Percentiles rank a stretch among this genome's conserved stretches.
Conservation (phyloP, 805 yeast genomes). For the Wickerhamiella alocasiicola region DNA sequence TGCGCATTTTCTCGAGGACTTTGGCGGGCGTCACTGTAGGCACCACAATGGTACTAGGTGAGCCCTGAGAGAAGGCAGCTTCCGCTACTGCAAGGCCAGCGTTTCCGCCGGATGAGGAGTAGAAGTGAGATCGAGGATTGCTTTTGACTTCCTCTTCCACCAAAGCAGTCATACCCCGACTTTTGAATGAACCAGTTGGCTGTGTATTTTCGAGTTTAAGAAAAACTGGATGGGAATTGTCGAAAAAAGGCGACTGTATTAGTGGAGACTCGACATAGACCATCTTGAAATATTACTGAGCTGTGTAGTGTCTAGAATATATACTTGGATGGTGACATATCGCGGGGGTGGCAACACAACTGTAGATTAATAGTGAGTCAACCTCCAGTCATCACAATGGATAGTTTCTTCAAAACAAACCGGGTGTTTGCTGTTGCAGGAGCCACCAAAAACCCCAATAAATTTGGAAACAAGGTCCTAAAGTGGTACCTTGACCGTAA, state of each 20-base stretch:
- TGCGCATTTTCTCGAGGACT: conserved; percentile 35
- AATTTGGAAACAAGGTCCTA: conserved; percentile 59
- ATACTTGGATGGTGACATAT: too few species aligned
- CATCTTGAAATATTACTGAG: too few species aligned
- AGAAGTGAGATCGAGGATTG: conserved; percentile 29
- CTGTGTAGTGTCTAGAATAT: too few species aligned
- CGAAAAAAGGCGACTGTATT: conserved; percentile 1
- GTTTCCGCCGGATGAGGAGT: conserved; percentile 83
- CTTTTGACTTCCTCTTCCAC: conserved; percentile 35
- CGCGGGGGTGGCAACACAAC: too few species aligned
- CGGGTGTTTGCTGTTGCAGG: conserved; percentile 57
- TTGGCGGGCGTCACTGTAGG: conserved; percentile 38
- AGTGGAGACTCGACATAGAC: conserved; percentile 1
- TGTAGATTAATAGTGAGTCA: too few species aligned
- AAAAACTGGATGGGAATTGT: conserved; percentile 30
- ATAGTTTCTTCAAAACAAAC: conserved; percentile 37
- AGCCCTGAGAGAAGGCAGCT: conserved; percentile 58
- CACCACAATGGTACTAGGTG: conserved; percentile 46
- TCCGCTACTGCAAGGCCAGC: conserved; percentile 95
- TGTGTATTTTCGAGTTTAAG: conserved; percentile 76
- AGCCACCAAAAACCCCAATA: conserved; percentile 49
- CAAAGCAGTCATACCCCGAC: conserved; percentile 34
- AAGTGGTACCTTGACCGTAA: conserved; percentile 50
- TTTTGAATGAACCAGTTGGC: conserved; percentile 86
- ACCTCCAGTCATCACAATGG: conserved; percentile 24